Evolutionary conservation across 1,284 basidiomycete species (phyloP), one percentile per base, ranked within the genome.

Genomic region (Sphaerobolus stellatus): DNA sequence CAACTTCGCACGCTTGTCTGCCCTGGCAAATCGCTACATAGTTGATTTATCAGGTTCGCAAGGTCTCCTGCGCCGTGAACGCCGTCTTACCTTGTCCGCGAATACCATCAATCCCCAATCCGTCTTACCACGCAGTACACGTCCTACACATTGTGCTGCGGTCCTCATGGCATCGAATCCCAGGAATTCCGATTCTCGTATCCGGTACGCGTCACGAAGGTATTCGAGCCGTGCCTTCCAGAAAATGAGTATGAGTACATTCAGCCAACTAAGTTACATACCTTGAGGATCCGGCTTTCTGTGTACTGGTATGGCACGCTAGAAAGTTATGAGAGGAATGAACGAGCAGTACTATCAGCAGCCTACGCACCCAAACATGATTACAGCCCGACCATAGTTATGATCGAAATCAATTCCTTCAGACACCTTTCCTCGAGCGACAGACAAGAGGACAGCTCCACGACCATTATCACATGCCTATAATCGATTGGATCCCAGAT

Each of bases 341-440:
- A 57, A 7, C 48, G 34, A 29, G 11, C 16, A 45, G 36, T 11
- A 45, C 22, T 11, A 24, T 18, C 11, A 11, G 6, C 11, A 14
- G 36, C 8, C 14, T 18, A 67, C 83, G 56, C 67, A 93, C 92
- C 94, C 97, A 74, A 99, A 99, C 97, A 99, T 99, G 71, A 99
- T 94, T 66, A 99, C 97, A 61, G 97, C 97, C 52, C 97, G 84
- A 6, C 97, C 97, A 68, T 99, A 99, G 68, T 98, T 96, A 71
- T 99, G 97, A 70, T 99, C 97, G 67, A 99, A 99, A 84, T 99
- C 97, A 67, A 99, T 99, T 5, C 97, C 97, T 74, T 99, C 97
- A 0, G 97, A 99, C 0, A 99, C 97, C 71, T 99, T 99, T 6
- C 97, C 97, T 78, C 97, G 86, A 20, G 97, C 97, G 43, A 99